Evolutionary conservation across 331 rosid species (phyloP).

Genomic region (Stylosanthes scabra): DNA sequence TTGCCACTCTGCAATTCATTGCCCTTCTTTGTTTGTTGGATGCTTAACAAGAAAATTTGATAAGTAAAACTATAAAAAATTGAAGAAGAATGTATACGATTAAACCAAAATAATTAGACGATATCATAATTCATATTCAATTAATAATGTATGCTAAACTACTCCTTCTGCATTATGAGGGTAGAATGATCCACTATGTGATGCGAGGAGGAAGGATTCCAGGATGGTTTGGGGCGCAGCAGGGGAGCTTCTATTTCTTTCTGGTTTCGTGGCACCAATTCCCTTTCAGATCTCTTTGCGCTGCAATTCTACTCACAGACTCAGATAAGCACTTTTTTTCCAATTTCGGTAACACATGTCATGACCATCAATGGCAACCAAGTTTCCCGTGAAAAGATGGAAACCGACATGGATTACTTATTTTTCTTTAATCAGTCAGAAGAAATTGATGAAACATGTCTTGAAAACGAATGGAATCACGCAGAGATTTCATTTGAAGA

Average conservation of each 20-base stretch:
- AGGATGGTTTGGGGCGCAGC: not conserved
- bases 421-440: not conserved
- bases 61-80: no score
- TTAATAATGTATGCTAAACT: not conserved
- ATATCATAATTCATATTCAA: no score
- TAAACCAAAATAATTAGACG: no score
- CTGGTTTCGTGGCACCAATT: constrained; percentile 33
- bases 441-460: not conserved
- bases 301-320: not conserved
- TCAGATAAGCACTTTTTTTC: not conserved
- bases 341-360: not conserved
- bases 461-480: constrained; percentile 26
- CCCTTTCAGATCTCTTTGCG: not conserved
- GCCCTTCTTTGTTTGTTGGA: not conserved
- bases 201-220: constrained; percentile 16
- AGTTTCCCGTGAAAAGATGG: not conserved
- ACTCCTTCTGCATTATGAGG: not conserved
- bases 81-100: no score
- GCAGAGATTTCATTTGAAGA: not conserved
- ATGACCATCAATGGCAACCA: not conserved
- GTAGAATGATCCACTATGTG: not conserved
- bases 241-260: not conserved
- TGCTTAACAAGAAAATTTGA: no score
- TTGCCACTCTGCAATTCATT: not conserved
- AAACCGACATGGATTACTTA: not conserved